Evolutionary conservation across 768 basidiomycete genomes (phyloP).

Genomic region (Tephrocybe sp.): DNA sequence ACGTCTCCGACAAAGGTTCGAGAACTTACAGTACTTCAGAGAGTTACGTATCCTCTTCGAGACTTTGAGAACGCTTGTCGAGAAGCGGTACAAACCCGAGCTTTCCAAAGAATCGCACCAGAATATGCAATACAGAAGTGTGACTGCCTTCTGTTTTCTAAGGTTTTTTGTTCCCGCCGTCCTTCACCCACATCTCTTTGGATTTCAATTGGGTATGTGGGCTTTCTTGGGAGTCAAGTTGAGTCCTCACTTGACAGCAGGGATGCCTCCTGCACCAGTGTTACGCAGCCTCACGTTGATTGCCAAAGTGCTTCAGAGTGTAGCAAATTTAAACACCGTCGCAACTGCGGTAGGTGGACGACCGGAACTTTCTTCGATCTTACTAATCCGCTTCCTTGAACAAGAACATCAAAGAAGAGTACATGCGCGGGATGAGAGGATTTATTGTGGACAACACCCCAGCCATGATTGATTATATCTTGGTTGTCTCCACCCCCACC

Average conservation of each 20-base stretch:
- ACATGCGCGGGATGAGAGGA: slow-evolving; percentile 74
- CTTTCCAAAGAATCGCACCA: slow-evolving; percentile 41
- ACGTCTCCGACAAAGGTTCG: background rate
- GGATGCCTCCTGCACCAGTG: slow-evolving; percentile 63
- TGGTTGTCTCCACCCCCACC: slow-evolving; percentile 63
- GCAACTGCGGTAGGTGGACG: slow-evolving; percentile 22
- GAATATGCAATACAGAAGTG: slow-evolving; percentile 75
- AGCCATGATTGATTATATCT: slow-evolving; percentile 80
- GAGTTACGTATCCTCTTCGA: slow-evolving; percentile 73
- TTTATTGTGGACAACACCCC: slow-evolving; percentile 65
- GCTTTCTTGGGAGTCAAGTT: background rate
- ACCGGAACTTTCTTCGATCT: background rate
- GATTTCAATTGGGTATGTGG: slow-evolving; percentile 66
- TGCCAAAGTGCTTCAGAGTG: slow-evolving; percentile 86
- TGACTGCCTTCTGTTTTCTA: slow-evolving; percentile 88
- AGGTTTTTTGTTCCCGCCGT: slow-evolving; percentile 90
- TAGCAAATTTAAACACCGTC: slow-evolving; percentile 81
- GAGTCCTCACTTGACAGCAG: slow-evolving; percentile 33
- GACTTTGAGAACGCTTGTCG: slow-evolving; percentile 71
- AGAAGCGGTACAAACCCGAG: slow-evolving; percentile 55
- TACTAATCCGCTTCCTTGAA: background rate
- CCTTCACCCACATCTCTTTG: slow-evolving; percentile 84
- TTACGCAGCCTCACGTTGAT: slow-evolving; percentile 83
- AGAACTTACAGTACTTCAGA: slow-evolving; percentile 35
- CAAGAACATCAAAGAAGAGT: slow-evolving; percentile 59